These are phyloP conservation scores for Verticillium zaregamsianum DNA, from an alignment of 2,329 filamentous ascomycete genomes.

Conservation along the genomic window DNA sequence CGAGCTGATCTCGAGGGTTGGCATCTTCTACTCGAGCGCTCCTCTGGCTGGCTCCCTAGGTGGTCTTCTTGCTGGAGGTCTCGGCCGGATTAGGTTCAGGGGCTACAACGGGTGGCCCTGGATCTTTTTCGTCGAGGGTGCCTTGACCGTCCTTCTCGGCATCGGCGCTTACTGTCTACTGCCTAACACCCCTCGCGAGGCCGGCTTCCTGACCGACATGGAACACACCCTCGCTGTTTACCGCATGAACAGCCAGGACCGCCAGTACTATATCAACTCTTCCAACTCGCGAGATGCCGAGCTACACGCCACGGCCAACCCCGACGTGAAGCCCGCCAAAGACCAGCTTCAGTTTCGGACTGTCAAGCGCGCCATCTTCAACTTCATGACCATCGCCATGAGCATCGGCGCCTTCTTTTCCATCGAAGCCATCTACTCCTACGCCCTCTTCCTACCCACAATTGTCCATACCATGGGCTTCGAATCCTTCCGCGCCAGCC, in stretches of 20 bases:
- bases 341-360: slow-evolving; percentile 1
- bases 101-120: slow-evolving; percentile 12
- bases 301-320: slow-evolving; percentile 41
- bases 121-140: slow-evolving; percentile 14
- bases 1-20: slow-evolving; percentile 17
- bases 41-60: slow-evolving; percentile 11
- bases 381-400: slow-evolving; percentile 16
- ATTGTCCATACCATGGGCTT: slow-evolving; percentile 16
- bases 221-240: slow-evolving; percentile 1
- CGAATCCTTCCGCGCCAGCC: slow-evolving; percentile 11
- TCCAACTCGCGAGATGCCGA: background rate
- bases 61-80: slow-evolving; percentile 8
- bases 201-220: slow-evolving; percentile 3
- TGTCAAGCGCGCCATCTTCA: slow-evolving; percentile 11
- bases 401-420: slow-evolving; percentile 18
- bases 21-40: slow-evolving; percentile 17
- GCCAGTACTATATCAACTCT: background rate
- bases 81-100: slow-evolving; percentile 4
- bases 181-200: slow-evolving; percentile 9
- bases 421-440: slow-evolving; percentile 15
- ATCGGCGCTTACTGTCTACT: background rate
- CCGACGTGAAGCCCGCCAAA: slow-evolving; percentile 36
- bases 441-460: slow-evolving; percentile 18
- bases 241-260: slow-evolving; percentile 5
- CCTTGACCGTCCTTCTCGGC: slow-evolving; percentile 8